Percentiles rank a stretch among this genome's conserved stretches.
phyloP scores from a whole-genome alignment of 73 alveolate genomes.

The Blepharisma stoltei region DNA sequence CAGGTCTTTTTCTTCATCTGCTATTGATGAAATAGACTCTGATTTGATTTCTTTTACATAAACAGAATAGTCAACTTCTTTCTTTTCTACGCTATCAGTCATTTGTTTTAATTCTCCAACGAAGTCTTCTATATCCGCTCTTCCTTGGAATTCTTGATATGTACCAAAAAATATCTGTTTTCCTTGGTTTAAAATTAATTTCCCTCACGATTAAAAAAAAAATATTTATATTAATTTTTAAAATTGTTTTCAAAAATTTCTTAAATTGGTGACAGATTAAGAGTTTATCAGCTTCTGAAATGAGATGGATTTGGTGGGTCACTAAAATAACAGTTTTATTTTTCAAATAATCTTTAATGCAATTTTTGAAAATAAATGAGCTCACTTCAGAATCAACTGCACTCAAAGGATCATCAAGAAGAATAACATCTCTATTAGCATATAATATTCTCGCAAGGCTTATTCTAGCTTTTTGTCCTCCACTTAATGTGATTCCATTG shows the following conservation, averaged over 20 bases:
- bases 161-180: not conserved
- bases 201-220: slow-evolving; percentile 9
- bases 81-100: not conserved
- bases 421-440: slow-evolving; percentile 65
- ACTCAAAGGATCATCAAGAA: slow-evolving; percentile 76
- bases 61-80: not conserved
- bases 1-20: not conserved
- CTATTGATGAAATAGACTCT: not conserved
- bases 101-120: not conserved
- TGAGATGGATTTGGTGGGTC: slow-evolving; percentile 38
- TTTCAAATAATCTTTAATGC: slow-evolving; percentile 10
- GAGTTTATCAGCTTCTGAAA: too few relatives aligned
- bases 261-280: too few relatives aligned
- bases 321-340: slow-evolving; percentile 30
- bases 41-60: not conserved
- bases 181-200: slow-evolving; percentile 47
- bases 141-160: not conserved
- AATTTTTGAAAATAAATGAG: slow-evolving; percentile 26
- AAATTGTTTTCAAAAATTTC: too few relatives aligned
- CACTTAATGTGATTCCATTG: slow-evolving; percentile 77
- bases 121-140: not conserved
- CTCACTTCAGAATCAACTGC: slow-evolving; percentile 84
- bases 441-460: slow-evolving; percentile 88
- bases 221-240: too few relatives aligned
- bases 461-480: slow-evolving; percentile 91